Evolutionary conservation across 2,329 filamentous ascomycete species (phyloP), one percentile per base, ranked within the genome.

Genomic region (Purpureocillium lavendulum): DNA sequence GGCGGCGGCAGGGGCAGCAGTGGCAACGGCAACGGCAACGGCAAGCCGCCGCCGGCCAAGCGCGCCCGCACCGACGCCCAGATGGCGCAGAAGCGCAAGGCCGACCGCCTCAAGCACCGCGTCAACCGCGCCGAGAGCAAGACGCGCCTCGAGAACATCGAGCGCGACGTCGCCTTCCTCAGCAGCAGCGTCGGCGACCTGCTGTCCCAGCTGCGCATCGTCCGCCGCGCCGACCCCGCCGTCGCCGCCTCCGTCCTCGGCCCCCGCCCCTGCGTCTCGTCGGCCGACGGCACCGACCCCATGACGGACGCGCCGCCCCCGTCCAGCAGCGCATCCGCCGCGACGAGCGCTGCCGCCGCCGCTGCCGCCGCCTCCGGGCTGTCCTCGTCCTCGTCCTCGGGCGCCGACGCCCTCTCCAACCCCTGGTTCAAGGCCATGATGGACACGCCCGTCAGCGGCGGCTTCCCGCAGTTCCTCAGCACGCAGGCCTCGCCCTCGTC

Each of bases 91-190:
- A 54, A 54, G 39, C 42, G 51, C n/a, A 41, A 44, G 14, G 45
- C 45, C 9, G 52, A 55, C 29, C 46, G 45, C 34, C 33, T 52
- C 36, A 55, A 54, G 31, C 52, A 55, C 36, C 49, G 45, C 13
- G 42, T 47, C 33, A 55, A 54, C 35, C 44, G 52, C 0, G 48
- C 49, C 18, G 49, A 55, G 38, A 51, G 47, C 39, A 55, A 55
- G 36, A 29, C 37, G 1, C 46, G 52, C 1, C 47, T 55, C 40
- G 50, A 55, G 30, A 45, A 49, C 7, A 53, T 55, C 40, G 52
- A 55, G 28, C 43, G 46, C 2, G 52, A 55, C 36, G 45, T 55
- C 18, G 40, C 47, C 1, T 40, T 47, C 33, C 50, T 54, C 21
- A 40, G 49, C 15, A 45, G 43, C 33, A 48, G 43, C 30, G 47